Base-by-base conservation (phyloP, 306 rosid species). In the Cicer pinnatifidum region DNA sequence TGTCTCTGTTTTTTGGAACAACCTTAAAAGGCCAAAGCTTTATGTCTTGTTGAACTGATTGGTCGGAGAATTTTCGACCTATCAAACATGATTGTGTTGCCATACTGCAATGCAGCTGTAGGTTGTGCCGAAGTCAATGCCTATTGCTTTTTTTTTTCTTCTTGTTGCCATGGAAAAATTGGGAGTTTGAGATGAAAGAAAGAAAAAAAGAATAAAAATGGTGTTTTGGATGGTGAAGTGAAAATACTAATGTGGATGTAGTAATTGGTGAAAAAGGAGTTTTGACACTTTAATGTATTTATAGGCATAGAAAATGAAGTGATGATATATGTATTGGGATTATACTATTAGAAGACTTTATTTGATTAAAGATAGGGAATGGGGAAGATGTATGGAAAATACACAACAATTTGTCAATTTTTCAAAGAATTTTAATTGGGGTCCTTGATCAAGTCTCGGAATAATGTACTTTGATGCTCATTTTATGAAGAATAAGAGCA, bases 91-190 rank as follows among this genome's bases (percentile, higher is more conserved):
- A 75, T 80, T 81, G 74, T 72, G 35, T 5, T 72, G 84, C 86
- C 86, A 83, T 47, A 72, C 84, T 1, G 74, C 86, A 0, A 83
- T 79, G 23, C 86, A 83, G 67, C 80, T 80, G 11, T 80, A 80
- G 77, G 80, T 80, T 19, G 86, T 83, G 60, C 86, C 86, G 11
- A 83, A 78, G 70, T 83, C 86, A 2, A 83, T 83, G 33, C 84
- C 84, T 47, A 83, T 83, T 65, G 84, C 86, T 70, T 83, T 80
- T 8, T 7, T 63, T 44, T 17, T 17, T 16, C 33, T 52, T 6
- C 7, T 53, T 37, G 74, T 46, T 19, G 84, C 71, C 87, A 84
- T 84, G 53, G 10, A 6, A 60, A 46, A 16, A 35, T 9, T 39
- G 37, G 19, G 65, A 19, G 11, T 51, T 69, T 40, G 51, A 8